These are phyloP conservation scores for Pythium folliculosum DNA, from an alignment of 352 stramenopile genomes.

Conservation along the genomic window DNA sequence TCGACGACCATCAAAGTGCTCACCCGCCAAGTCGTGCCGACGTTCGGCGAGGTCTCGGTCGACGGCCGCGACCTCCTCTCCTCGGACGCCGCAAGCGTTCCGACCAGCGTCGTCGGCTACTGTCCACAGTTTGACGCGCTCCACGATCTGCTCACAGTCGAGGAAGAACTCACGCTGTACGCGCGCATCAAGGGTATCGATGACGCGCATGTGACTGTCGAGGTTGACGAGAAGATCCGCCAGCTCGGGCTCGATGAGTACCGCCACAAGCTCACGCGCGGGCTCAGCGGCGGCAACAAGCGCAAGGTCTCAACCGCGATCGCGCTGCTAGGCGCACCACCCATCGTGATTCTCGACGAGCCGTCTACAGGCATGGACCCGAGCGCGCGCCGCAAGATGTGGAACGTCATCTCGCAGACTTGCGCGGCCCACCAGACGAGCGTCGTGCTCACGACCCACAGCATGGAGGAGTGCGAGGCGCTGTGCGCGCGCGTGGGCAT, in stretches of 20 bases:
- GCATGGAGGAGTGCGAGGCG: slow-evolving; percentile 41
- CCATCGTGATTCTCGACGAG: slow-evolving; percentile 96
- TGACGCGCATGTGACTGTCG: slow-evolving; percentile 29
- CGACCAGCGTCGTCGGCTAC: slow-evolving; percentile 67
- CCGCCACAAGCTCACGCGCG: slow-evolving; percentile 40
- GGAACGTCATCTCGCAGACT: slow-evolving; percentile 86
- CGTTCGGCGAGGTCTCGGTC: slow-evolving; percentile 52
- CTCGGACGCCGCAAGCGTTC: not conserved
- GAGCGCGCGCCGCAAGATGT: slow-evolving; percentile 88
- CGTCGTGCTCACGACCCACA: slow-evolving; percentile 47
- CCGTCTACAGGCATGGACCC: slow-evolving; percentile 94
- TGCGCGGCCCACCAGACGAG: slow-evolving; percentile 35
- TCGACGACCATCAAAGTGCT: slow-evolving; percentile 52
- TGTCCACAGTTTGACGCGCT: slow-evolving; percentile 95
- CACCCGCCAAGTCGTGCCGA: slow-evolving; percentile 41
- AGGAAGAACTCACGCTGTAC: slow-evolving; percentile 92
- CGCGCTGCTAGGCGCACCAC: slow-evolving; percentile 92
- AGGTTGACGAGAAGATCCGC: slow-evolving; percentile 60
- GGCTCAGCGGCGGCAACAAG: slow-evolving; percentile 91
- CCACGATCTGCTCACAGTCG: slow-evolving; percentile 91
- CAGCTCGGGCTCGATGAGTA: slow-evolving; percentile 60
- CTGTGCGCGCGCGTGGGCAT: slow-evolving; percentile 45
- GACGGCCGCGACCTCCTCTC: slow-evolving; percentile 54
- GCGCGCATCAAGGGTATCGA: slow-evolving; percentile 85
- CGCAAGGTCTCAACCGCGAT: slow-evolving; percentile 95